phyloP scores from a whole-genome alignment of 2,329 filamentous ascomycete genomes.

The Phialocephala subalpina region DNA sequence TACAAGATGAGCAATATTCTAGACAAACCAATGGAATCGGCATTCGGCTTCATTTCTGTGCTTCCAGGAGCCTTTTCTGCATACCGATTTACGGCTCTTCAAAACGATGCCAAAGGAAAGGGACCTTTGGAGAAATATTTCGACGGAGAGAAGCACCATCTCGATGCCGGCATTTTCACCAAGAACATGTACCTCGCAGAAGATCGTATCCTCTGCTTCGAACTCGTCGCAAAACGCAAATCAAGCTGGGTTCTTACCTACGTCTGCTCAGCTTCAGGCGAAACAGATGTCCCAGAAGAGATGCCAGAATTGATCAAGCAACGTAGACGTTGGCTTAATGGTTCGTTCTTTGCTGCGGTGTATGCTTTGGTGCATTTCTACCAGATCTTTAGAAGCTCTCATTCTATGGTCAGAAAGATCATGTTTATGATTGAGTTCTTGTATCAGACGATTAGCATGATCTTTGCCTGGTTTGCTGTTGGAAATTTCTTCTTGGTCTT shows the following conservation, averaged over 20 bases:
- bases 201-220: conserved; percentile 68
- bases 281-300: conserved; percentile 75
- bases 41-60: conserved; percentile 39
- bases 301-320: conserved; percentile 78
- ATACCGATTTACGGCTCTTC: conserved; percentile 74
- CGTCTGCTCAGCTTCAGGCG: conserved; percentile 73
- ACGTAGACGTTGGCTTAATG: conserved; percentile 75
- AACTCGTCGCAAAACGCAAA: conserved; percentile 74
- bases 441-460: conserved; percentile 71
- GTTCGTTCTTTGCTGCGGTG: conserved; percentile 77
- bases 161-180: conserved; percentile 65
- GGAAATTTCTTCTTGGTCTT: conserved; percentile 38
- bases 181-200: conserved; percentile 72
- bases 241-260: conserved; percentile 78
- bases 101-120: conserved; percentile 74
- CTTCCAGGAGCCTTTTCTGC: conserved; percentile 72
- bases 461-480: conserved; percentile 77
- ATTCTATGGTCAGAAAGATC: conserved; percentile 70
- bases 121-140: conserved; percentile 78
- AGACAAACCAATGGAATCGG: conserved; percentile 39
- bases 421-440: conserved; percentile 74
- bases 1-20: conserved; percentile 40
- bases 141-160: conserved; percentile 75
- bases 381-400: conserved; percentile 75
- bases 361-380: conserved; percentile 75